phyloP scores from a whole-genome alignment of 2,329 filamentous ascomycete genomes.

The Camillea tinctor region DNA sequence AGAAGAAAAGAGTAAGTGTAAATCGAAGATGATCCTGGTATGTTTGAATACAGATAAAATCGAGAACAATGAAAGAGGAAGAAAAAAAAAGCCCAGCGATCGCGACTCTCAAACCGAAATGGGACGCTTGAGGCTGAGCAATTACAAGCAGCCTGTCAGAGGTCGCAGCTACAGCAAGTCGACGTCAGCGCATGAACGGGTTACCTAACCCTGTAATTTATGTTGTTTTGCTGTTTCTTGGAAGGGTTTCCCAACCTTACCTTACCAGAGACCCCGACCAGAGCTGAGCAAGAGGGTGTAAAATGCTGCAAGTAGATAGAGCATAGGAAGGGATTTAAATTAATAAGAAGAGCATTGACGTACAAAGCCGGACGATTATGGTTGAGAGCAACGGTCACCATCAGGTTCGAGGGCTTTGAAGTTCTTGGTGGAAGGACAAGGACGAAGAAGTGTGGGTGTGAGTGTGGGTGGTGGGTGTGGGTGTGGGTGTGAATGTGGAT shows the following conservation, averaged over 20 bases:
- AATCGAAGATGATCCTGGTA: constrained; percentile 15
- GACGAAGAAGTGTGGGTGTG: background rate
- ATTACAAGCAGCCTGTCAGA: constrained; percentile 38
- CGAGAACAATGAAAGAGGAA: constrained; percentile 9
- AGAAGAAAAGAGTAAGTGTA: no score
- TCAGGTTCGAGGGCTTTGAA: background rate
- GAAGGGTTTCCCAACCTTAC: constrained; percentile 17
- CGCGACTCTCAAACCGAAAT: constrained; percentile 23
- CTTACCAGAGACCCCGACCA: constrained; percentile 14
- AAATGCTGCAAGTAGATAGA: background rate
- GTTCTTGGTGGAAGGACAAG: background rate
- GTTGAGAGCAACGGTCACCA: background rate
- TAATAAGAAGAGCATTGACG: background rate
- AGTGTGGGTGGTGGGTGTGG: background rate
- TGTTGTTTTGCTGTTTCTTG: constrained; percentile 14
- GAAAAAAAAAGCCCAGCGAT: constrained; percentile 5
- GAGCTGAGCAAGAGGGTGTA: background rate
- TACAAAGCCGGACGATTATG: background rate
- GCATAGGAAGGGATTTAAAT: background rate
- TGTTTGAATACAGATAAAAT: constrained; percentile 13
- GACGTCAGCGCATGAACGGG: constrained; percentile 50
- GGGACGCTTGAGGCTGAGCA: constrained; percentile 30
- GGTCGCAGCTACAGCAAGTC: constrained; percentile 42
- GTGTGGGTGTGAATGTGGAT: background rate
- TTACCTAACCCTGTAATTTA: constrained; percentile 19